Conservation (phyloP, 371 early-diverging fungal genomes). For the Blakeslea trispora region DNA sequence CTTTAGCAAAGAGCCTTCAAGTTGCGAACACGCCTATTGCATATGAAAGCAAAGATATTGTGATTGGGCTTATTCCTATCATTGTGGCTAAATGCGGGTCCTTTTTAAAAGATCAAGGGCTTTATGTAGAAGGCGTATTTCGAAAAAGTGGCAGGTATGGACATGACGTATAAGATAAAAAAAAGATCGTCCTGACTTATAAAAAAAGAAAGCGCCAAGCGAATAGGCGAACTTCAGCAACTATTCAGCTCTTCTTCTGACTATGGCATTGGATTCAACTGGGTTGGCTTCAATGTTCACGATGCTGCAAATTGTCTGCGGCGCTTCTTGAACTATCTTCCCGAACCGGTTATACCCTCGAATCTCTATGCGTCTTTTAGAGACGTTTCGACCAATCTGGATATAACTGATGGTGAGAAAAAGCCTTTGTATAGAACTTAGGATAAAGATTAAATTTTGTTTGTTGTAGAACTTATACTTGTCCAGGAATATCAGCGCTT, state of each 20-base stretch:
- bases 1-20: slow-evolving; percentile 23
- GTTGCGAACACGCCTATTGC: slow-evolving; percentile 25
- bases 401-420: slow-evolving; percentile 48
- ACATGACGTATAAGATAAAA: not conserved
- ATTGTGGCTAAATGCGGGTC: slow-evolving; percentile 54
- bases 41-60: slow-evolving; percentile 21
- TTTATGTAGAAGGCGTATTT: slow-evolving; percentile 35
- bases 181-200: slow-evolving; percentile 22
- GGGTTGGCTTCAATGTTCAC: slow-evolving; percentile 58
- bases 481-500: slow-evolving; percentile 50
- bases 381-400: slow-evolving; percentile 42
- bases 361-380: slow-evolving; percentile 58
- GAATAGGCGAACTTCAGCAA: slow-evolving; percentile 57
- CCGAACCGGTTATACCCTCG: slow-evolving; percentile 61
- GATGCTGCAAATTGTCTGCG: slow-evolving; percentile 64
- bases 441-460: slow-evolving; percentile 5
- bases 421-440: not conserved
- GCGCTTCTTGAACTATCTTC: slow-evolving; percentile 60
- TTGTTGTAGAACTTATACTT: too few species aligned
- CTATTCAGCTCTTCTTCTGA: slow-evolving; percentile 55
- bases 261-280: slow-evolving; percentile 57
- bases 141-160: slow-evolving; percentile 35
- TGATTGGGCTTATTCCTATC: slow-evolving; percentile 45
- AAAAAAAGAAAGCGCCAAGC: slow-evolving; percentile 41
- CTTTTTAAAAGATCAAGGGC: slow-evolving; percentile 48